phyloP scores from a whole-genome alignment of 768 basidiomycete species.

The Macrolepiota fuliginosa region DNA sequence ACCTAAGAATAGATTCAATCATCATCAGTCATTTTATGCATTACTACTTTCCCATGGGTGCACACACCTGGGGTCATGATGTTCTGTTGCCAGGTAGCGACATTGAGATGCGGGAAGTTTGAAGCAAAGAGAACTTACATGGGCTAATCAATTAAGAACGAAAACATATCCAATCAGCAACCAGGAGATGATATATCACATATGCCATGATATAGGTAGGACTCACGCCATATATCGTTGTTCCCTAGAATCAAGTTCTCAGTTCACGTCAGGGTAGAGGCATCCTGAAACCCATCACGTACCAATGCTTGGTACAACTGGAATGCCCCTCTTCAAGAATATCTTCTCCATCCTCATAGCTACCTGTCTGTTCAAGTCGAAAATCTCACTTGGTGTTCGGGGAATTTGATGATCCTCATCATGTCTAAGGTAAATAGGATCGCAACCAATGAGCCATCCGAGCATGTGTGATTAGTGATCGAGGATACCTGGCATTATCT shows the following conservation, averaged over 20 bases:
- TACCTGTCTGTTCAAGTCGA: conserved; percentile 65
- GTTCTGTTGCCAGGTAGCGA: conserved; percentile 42
- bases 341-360: conserved; percentile 68
- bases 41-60: background rate
- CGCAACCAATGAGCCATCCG: background rate
- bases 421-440: conserved; percentile 47
- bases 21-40: background rate
- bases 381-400: conserved; percentile 79
- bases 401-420: conserved; percentile 84
- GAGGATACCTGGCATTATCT: conserved; percentile 61
- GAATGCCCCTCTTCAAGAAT: conserved; percentile 70
- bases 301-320: conserved; percentile 82
- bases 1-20: conserved; percentile 32
- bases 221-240: conserved; percentile 88
- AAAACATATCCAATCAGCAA: conserved; percentile 4
- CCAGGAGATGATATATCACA: conserved; percentile 30
- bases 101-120: conserved; percentile 8
- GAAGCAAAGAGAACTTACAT: conserved; percentile 8
- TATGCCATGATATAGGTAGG: background rate
- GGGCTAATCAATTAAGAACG: conserved; percentile 7
- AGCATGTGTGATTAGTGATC: background rate
- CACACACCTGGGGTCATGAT: conserved; percentile 58
- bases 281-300: conserved; percentile 2
- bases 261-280: conserved; percentile 4
- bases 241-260: conserved; percentile 52